phyloP scores from a whole-genome alignment of 805 yeast species.

The Blastobotrys parvus region DNA sequence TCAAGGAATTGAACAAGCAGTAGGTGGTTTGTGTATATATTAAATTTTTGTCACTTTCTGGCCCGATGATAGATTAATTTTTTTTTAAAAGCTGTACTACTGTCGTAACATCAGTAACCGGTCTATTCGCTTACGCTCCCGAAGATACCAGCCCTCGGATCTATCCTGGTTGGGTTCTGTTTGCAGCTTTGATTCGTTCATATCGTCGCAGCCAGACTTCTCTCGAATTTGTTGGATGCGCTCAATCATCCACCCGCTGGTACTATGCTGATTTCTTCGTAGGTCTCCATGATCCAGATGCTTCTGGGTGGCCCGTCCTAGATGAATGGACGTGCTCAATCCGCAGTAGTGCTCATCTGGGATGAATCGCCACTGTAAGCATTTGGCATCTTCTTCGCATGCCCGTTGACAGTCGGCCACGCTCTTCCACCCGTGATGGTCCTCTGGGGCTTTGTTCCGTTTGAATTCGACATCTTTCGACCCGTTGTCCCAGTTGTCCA shows the following conservation, averaged over 20 bases:
- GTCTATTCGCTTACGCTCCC: too few relatives aligned
- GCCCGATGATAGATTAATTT: not conserved
- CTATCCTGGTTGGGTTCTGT: too few relatives aligned
- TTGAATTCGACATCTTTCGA: conserved; percentile 15
- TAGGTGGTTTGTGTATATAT: conserved; percentile 10
- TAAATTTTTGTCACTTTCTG: not conserved
- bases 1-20: conserved; percentile 57
- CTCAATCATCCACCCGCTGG: conserved; percentile 25
- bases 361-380: conserved; percentile 1
- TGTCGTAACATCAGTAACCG: not conserved
- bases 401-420: conserved; percentile 5
- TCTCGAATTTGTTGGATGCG: conserved; percentile 22
- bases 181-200: too few relatives aligned
- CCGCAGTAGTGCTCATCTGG: not conserved
- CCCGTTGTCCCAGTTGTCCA: conserved; percentile 16
- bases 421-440: conserved; percentile 6
- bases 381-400: conserved; percentile 1
- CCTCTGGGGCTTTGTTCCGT: not conserved
- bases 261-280: not conserved
- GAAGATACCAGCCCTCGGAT: too few relatives aligned
- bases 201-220: conserved; percentile 17
- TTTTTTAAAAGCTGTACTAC: too few relatives aligned
- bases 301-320: conserved; percentile 16
- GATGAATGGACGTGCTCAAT: conserved; percentile 13
- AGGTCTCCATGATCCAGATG: conserved; percentile 8